Conservation (phyloP, 805 yeast genomes). For the Metschnikowia cerradonensis region DNA sequence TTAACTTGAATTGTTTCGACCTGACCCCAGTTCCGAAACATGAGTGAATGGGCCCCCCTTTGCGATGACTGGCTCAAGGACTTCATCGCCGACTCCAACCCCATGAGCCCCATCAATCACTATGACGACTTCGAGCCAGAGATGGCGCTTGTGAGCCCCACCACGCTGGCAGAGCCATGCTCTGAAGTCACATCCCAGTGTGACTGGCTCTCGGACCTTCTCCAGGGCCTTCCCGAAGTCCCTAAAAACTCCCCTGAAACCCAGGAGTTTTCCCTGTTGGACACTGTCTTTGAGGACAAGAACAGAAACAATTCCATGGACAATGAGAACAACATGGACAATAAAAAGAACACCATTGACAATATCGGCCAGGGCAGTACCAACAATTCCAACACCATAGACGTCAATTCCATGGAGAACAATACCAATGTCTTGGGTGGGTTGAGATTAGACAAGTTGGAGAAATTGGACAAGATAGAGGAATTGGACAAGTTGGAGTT, state of each 20-base stretch:
- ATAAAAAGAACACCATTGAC: too few relatives aligned
- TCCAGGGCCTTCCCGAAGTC: not conserved
- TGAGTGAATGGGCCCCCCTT: constrained; percentile 3
- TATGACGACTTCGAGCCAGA: constrained; percentile 1
- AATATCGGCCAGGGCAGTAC: not conserved
- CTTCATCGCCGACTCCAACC: constrained; percentile 2
- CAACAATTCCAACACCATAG: not conserved
- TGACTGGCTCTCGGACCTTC: not conserved
- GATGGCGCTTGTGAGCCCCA: not conserved
- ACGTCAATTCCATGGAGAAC: too few relatives aligned
- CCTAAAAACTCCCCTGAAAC: constrained; percentile 2
- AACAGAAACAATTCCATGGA: too few relatives aligned
- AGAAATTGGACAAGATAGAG: not conserved
- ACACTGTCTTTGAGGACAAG: not conserved
- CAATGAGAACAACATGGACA: too few relatives aligned
- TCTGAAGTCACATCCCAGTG: not conserved
- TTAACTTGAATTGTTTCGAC: too few relatives aligned
- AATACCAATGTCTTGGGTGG: too few relatives aligned
- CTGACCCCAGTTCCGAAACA: not conserved
- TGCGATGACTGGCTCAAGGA: constrained; percentile 4
- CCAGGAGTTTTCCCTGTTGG: not conserved
- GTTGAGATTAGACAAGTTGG: not conserved
- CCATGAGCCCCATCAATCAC: not conserved
- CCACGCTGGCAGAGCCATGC: not conserved
- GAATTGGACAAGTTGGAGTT: too few relatives aligned